Percentiles rank a stretch among this genome's conserved stretches.
These are phyloP conservation scores for Diplocarpon mali DNA, from an alignment of 2,329 filamentous ascomycete species.

Conservation along the genomic window DNA sequence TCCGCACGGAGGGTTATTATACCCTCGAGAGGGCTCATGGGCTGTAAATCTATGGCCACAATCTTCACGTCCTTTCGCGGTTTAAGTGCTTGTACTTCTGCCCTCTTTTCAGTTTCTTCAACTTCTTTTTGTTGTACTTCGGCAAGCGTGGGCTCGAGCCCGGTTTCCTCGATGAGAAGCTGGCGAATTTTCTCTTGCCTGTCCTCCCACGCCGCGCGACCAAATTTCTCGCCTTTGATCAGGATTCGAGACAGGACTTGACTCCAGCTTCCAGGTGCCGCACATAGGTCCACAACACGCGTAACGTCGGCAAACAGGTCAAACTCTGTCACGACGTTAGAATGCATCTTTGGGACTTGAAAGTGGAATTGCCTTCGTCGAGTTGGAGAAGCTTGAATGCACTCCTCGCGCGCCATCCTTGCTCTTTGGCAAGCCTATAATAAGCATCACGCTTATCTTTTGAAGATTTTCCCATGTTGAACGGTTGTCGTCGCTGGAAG, in stretches of 20 bases:
- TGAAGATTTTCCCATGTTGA: slow-evolving; percentile 81
- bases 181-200: slow-evolving; percentile 57
- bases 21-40: slow-evolving; percentile 85
- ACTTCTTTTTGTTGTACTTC: slow-evolving; percentile 8
- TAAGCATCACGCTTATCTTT: slow-evolving; percentile 99
- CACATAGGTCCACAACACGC: slow-evolving; percentile 89
- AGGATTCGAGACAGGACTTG: slow-evolving; percentile 89
- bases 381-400: slow-evolving; percentile 96
- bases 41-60: slow-evolving; percentile 89
- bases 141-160: slow-evolving; percentile 10
- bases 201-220: slow-evolving; percentile 77
- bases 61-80: slow-evolving; percentile 74
- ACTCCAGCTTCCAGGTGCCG: slow-evolving; percentile 92
- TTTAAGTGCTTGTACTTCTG: slow-evolving; percentile 19
- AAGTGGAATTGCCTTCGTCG: slow-evolving; percentile 50
- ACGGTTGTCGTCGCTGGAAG: neutral
- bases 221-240: slow-evolving; percentile 88
- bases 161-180: slow-evolving; percentile 39
- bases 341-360: neutral
- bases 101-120: slow-evolving; percentile 26
- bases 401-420: slow-evolving; percentile 93
- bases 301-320: slow-evolving; percentile 85
- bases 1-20: slow-evolving; percentile 89
- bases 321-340: slow-evolving; percentile 51
- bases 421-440: slow-evolving; percentile 94